Base-by-base conservation (phyloP, 176 grass and related monocot species). In the Phoenix dactylifera region DNA sequence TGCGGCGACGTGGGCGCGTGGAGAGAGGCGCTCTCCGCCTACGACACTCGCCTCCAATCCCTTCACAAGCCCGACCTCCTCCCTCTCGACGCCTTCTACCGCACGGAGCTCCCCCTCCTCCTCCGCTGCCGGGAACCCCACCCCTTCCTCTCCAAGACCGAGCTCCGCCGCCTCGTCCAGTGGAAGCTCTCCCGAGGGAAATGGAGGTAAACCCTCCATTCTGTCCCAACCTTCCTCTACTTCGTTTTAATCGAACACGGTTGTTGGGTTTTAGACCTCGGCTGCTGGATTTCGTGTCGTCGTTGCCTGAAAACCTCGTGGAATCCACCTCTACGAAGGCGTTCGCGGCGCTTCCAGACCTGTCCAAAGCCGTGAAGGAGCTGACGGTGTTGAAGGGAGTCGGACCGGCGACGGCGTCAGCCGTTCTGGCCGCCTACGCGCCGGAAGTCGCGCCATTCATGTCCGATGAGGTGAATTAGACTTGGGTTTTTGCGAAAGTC, bases 131-230 rank as follows among this genome's bases (percentile, higher is more conserved):
- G 92, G 28, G 75, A 81, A 19, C 92, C 83, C 44, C 65, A 75
- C 23, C 80, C 92, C 23, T 96, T 61, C 66, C 55, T 96, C 60
- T 62, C 75, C 83, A 82, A 85, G 64, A n/a, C 78, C 16, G 92
- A 96, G 65, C 92, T 96, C 49, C 59, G 32, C 70, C 72, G 81
- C 58, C 75, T 90, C 86, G 74, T 96, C 68, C 71, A 87, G 74
- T 96, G 92, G 92, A 96, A 96, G 80, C 92, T 96, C 78, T 77
- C 80, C 15, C 77, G 92, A 54, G 83, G 92, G 2, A 90, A 96
- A 78, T 96, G 92, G 86, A 88, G 83, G 91, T 90, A 44, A 44
- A 12, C 10, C 35, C 9, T 44, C 35, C 24, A 1, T 25, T 49
- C 28, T 10, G 3, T 7, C 24, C 6, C 23, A 32, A 9, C 24